Percentiles rank a stretch among this genome's conserved stretches.
Evolutionary conservation across 306 rosid species (phyloP).

Genomic region (Acacia melanoxylon): DNA sequence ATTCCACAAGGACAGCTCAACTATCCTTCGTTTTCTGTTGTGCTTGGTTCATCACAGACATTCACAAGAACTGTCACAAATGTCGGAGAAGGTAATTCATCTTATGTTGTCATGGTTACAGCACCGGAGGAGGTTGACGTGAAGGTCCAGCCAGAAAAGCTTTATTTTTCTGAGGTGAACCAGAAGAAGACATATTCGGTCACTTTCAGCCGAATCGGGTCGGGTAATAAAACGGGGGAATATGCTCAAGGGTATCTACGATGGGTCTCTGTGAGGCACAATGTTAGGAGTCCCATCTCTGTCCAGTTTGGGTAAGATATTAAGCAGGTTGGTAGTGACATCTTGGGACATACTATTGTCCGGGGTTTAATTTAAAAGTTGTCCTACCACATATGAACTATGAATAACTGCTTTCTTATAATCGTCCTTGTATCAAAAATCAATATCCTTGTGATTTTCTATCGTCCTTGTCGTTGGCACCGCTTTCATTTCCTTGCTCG

Average conservation of each 20-base stretch:
- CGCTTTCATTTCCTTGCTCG: slow-evolving; percentile 12
- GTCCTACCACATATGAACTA: background rate
- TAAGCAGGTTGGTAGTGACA: slow-evolving; percentile 20
- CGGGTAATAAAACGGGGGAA: slow-evolving; percentile 26
- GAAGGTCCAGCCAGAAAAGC: slow-evolving; percentile 47
- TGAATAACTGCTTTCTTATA: background rate
- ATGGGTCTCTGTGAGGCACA: slow-evolving; percentile 51
- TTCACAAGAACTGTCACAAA: slow-evolving; percentile 77
- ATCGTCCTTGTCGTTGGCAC: background rate
- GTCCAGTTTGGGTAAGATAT: slow-evolving; percentile 36
- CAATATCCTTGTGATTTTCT: background rate
- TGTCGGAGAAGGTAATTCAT: slow-evolving; percentile 59
- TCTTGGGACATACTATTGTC: slow-evolving; percentile 19
- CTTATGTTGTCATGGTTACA: slow-evolving; percentile 37
- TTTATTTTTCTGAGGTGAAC: slow-evolving; percentile 55
- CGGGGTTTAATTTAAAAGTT: slow-evolving; percentile 6
- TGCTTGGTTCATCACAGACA: slow-evolving; percentile 54
- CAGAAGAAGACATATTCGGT: slow-evolving; percentile 57
- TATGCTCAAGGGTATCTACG: slow-evolving; percentile 57
- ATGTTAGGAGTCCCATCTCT: slow-evolving; percentile 58
- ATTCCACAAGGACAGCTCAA: slow-evolving; percentile 73
- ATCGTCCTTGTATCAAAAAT: background rate
- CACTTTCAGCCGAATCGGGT: slow-evolving; percentile 42
- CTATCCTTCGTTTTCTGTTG: slow-evolving; percentile 68
- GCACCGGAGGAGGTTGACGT: slow-evolving; percentile 63